phyloP scores from a whole-genome alignment of 345 rosid species.

The Lumnitzera littorea region DNA sequence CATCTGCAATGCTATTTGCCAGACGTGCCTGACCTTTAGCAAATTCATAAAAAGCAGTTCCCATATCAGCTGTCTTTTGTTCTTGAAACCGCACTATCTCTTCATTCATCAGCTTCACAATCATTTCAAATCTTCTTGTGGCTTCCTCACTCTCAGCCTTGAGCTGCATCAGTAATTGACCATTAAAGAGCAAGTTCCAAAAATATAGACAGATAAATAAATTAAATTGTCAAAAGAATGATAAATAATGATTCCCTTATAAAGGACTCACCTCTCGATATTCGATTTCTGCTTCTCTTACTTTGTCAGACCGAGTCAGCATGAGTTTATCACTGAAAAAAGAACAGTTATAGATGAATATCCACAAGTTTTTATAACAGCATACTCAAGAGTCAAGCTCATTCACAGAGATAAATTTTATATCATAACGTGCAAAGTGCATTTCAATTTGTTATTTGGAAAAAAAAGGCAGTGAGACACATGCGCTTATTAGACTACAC shows the following conservation, averaged over 20 bases:
- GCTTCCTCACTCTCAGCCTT: slow-evolving; percentile 84
- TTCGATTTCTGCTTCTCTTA: slow-evolving; percentile 82
- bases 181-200: slow-evolving; percentile 7
- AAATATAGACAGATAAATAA: neutral
- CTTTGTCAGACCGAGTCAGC: slow-evolving; percentile 85
- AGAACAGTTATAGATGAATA: neutral
- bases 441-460: too few species aligned
- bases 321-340: slow-evolving; percentile 79
- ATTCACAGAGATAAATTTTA: neutral
- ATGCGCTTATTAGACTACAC: too few species aligned
- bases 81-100: slow-evolving; percentile 91
- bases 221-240: neutral
- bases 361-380: neutral
- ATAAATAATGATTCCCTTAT: neutral
- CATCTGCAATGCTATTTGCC: slow-evolving; percentile 75
- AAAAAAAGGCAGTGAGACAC: too few species aligned
- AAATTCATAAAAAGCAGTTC: slow-evolving; percentile 84
- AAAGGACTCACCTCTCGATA: slow-evolving; percentile 61
- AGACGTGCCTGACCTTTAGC: slow-evolving; percentile 90
- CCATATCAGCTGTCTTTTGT: slow-evolving; percentile 81
- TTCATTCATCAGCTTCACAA: slow-evolving; percentile 71
- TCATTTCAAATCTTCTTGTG: slow-evolving; percentile 55
- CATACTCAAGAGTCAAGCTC: neutral
- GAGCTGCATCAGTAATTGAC: slow-evolving; percentile 42
- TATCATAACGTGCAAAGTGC: neutral